Evolutionary conservation across 2,329 filamentous ascomycete genomes (phyloP), one percentile per base, ranked within the genome.

Genomic region (Penicillium sumatraense): DNA sequence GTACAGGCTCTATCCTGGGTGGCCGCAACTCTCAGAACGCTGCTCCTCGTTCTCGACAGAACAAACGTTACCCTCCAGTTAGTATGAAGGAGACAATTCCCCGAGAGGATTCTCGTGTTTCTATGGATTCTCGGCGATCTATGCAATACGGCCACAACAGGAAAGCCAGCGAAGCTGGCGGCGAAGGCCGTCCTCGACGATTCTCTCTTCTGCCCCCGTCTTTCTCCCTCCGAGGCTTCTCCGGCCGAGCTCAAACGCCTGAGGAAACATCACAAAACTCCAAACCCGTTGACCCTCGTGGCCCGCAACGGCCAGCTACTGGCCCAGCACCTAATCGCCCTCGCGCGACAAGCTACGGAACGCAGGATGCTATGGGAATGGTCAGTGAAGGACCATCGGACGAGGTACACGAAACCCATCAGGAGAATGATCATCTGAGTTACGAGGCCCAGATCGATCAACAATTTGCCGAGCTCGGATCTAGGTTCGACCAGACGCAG

Each of bases 51-150:
- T 67, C 77, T 8, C 83, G 81, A 53, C 68, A 74, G 54, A 76
- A 81, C 60, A 86, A 90, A 71, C 87, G 87, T 59, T 96, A 97
- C 68, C 93, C 93, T 53, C 93, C 93, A 3, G 89, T 93, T 45
- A 96, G 92, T 78, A 96, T 97, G 91, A 85, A 89, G 58, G 88
- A 89, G 59, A 80, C 86, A 2, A 85, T 89, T 73, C 79, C 85
- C 5, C 82, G 82, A 45, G 81, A 80, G 29, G 84, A 86, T 35
- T 74, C 81, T 11, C 81, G 89, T 45, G 79, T 81, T 36, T 93
- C 89, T 1, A 85, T 90, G 67, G 90, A 93, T 62, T 92, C 88
- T 16, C 84, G 89, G 21, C 85, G 88, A 42, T 91, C 89, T 0
- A 88, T 90, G 68, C 88, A 88, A 1, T 77, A 89, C 44, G 86